phyloP scores from a whole-genome alignment of 352 stramenopile genomes.

The Pythium vanterpoolii region DNA sequence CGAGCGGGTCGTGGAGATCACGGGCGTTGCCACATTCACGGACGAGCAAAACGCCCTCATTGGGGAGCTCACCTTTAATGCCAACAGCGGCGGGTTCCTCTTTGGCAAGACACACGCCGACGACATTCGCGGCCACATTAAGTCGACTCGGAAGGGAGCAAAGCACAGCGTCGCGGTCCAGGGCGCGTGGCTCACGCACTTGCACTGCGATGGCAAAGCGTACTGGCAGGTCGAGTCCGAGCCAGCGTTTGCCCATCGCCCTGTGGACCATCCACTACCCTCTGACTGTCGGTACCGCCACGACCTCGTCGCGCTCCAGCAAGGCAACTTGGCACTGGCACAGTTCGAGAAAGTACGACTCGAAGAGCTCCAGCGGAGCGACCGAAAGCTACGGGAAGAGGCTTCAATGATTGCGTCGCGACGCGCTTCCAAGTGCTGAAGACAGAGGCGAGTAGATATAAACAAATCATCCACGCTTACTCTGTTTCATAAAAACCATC shows the following conservation, averaged over 20 bases:
- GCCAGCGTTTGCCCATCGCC: constrained; percentile 50
- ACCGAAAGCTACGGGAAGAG: constrained; percentile 24
- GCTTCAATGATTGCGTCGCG: background rate
- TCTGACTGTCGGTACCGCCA: constrained; percentile 65
- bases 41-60: constrained; percentile 40
- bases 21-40: constrained; percentile 47
- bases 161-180: constrained; percentile 31
- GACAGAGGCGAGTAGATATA: too few relatives aligned
- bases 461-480: constrained; percentile 1
- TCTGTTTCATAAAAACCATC: constrained; percentile 8
- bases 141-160: constrained; percentile 23
- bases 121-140: constrained; percentile 72
- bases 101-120: constrained; percentile 61
- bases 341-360: constrained; percentile 66
- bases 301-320: constrained; percentile 61
- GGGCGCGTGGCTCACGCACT: constrained; percentile 68
- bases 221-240: constrained; percentile 77
- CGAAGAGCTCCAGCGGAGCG: constrained; percentile 64
- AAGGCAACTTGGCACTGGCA: constrained; percentile 48
- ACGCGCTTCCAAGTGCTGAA: constrained; percentile 14
- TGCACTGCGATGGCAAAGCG: constrained; percentile 68
- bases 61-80: constrained; percentile 57
- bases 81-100: constrained; percentile 50
- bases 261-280: constrained; percentile 37
- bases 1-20: constrained; percentile 67